Conservation (phyloP, 108 stramenopile species). For the Mediolabrus comicus region DNA sequence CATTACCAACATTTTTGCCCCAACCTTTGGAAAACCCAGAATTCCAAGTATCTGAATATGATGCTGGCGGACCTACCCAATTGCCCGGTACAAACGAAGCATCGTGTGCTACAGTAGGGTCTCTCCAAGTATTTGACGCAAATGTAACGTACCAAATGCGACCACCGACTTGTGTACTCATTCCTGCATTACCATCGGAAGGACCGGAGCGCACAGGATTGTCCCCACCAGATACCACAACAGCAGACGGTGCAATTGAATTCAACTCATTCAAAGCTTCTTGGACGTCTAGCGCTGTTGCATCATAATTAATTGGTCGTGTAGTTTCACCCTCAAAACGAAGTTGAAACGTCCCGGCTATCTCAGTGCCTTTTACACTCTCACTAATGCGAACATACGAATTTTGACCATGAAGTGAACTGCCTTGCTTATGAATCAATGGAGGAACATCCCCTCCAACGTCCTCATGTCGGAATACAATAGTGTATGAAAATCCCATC, state of each 20-base stretch:
- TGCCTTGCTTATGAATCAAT: conserved; percentile 20
- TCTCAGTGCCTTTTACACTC: conserved; percentile 45
- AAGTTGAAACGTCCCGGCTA: conserved; percentile 76
- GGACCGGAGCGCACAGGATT: conserved; percentile 43
- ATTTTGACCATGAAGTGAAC: conserved; percentile 27
- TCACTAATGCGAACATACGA: conserved; percentile 33
- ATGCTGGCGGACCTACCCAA: conserved; percentile 60
- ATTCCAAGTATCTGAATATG: conserved; percentile 65
- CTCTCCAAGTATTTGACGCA: conserved; percentile 68
- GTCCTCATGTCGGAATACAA: conserved; percentile 53
- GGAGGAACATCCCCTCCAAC: conserved; percentile 62
- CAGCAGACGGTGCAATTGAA: conserved; percentile 67
- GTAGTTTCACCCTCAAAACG: conserved; percentile 76
- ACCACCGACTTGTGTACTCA: conserved; percentile 69
- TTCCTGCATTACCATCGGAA: conserved; percentile 34
- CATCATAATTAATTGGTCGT: conserved; percentile 64
- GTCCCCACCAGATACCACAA: conserved; percentile 60
- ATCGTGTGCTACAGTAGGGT: conserved; percentile 62
- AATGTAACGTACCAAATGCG: conserved; percentile 82
- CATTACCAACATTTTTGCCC: conserved; percentile 84
- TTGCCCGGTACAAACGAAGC: conserved; percentile 65
- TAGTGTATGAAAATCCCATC: conserved; percentile 64
- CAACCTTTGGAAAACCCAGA: conserved; percentile 81
- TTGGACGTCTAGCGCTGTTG: conserved; percentile 60
- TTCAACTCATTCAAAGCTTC: conserved; percentile 62